Conservation (phyloP, 352 stramenopile species). For the Phytophthora niederhauseri region DNA sequence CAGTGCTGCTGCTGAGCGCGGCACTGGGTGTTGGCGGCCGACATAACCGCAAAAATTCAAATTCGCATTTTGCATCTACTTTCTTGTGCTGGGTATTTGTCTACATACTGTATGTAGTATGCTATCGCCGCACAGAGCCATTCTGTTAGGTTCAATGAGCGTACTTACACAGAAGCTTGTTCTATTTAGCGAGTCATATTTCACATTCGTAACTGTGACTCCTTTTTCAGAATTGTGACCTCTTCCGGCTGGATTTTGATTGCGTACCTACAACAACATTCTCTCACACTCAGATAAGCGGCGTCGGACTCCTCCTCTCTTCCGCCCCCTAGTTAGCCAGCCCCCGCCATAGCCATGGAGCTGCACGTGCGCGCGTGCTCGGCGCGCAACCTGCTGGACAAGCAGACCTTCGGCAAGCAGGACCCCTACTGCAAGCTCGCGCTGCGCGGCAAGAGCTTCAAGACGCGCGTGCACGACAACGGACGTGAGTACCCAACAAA, state of each 20-base stretch:
- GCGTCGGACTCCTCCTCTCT: background rate
- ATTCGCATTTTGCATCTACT: no score
- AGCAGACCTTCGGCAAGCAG: slow-evolving; percentile 87
- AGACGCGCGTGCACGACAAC: slow-evolving; percentile 87
- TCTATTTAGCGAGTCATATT: no score
- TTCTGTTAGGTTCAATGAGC: no score
- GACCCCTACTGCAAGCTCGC: slow-evolving; percentile 83
- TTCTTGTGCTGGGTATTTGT: no score
- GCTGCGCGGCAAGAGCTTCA: slow-evolving; percentile 65
- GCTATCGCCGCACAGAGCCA: no score
- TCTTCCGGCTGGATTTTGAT: background rate
- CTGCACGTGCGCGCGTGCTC: slow-evolving; percentile 82
- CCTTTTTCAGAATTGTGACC: background rate
- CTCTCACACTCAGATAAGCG: background rate
- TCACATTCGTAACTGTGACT: background rate
- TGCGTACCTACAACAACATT: background rate
- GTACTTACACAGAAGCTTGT: no score
- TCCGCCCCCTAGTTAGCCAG: no score
- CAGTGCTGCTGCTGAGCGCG: no score
- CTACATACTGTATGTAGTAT: no score
- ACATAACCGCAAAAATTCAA: no score
- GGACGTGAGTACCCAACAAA: slow-evolving; percentile 45
- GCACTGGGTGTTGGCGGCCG: no score
- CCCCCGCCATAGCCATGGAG: slow-evolving; percentile 47
- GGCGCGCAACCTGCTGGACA: slow-evolving; percentile 81